phyloP scores from a whole-genome alignment of 2,329 filamentous ascomycete genomes.

The Epichloe typhina region DNA sequence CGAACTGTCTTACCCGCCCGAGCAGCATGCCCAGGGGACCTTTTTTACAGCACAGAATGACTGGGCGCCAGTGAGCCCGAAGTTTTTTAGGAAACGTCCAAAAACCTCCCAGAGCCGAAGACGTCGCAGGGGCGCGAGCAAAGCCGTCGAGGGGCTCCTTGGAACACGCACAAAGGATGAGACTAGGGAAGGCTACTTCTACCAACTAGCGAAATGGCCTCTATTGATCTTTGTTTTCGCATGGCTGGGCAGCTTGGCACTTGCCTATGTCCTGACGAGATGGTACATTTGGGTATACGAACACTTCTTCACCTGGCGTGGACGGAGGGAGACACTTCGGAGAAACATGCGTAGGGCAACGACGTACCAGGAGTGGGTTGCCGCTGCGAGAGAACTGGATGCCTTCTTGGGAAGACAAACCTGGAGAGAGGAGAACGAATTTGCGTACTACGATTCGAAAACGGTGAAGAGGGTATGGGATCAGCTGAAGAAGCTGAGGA shows the following conservation, averaged over 20 bases:
- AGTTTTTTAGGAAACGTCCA: constrained; percentile 33
- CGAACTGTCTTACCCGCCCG: constrained; percentile 14
- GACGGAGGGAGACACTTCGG: constrained; percentile 58
- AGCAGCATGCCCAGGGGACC: constrained; percentile 23
- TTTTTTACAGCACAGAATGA: constrained; percentile 89
- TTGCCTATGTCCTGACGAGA: constrained; percentile 65
- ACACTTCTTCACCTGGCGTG: constrained; percentile 80
- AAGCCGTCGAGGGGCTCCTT: constrained; percentile 25
- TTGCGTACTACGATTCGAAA: constrained; percentile 75
- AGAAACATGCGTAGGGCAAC: constrained; percentile 56
- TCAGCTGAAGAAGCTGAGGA: constrained; percentile 55
- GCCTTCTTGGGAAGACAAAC: constrained; percentile 63
- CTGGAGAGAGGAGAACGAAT: constrained; percentile 70
- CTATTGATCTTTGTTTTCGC: constrained; percentile 65
- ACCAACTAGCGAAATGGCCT: constrained; percentile 83
- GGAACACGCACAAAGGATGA: constrained; percentile 67
- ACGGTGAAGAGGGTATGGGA: constrained; percentile 67
- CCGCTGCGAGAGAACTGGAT: constrained; percentile 68
- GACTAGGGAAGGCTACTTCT: constrained; percentile 86
- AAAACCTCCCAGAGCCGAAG: constrained; percentile 21
- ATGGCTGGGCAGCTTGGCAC: constrained; percentile 64
- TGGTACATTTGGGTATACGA: constrained; percentile 90
- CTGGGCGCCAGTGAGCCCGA: constrained; percentile 80
- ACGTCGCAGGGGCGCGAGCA: constrained; percentile 22
- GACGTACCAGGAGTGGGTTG: constrained; percentile 74